phyloP scores from a whole-genome alignment of 805 yeast genomes.

The Yarrowia alimentaria region DNA sequence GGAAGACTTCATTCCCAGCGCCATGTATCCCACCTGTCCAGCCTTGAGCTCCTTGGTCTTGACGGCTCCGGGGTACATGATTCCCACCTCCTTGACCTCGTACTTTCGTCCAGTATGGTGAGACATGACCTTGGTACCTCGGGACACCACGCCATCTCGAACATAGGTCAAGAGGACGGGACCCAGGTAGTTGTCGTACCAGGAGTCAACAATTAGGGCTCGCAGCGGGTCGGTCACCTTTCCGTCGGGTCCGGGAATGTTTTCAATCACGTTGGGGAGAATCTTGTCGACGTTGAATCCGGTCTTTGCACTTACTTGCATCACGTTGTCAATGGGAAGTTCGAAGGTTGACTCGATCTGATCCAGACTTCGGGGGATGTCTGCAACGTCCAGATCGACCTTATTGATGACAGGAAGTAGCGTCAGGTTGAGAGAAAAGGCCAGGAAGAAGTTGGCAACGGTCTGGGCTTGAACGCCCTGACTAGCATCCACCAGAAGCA shows the following conservation, averaged over 20 bases:
- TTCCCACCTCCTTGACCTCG: constrained; percentile 90
- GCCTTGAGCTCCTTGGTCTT: constrained; percentile 65
- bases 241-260: constrained; percentile 79
- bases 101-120: constrained; percentile 74
- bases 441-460: constrained; percentile 92
- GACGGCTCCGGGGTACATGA: constrained; percentile 87
- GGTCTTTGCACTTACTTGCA: constrained; percentile 88
- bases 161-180: constrained; percentile 81
- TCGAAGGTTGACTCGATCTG: constrained; percentile 87
- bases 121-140: constrained; percentile 72
- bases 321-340: constrained; percentile 65
- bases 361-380: constrained; percentile 72
- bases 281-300: constrained; percentile 75
- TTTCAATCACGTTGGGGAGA: constrained; percentile 77
- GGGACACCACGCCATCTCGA: constrained; percentile 75
- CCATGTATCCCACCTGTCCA: constrained; percentile 92
- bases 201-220: constrained; percentile 88
- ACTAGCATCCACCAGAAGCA: constrained; percentile 85
- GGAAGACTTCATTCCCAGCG: constrained; percentile 92
- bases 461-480: constrained; percentile 98
- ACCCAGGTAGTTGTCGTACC: constrained; percentile 94
- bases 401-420: constrained; percentile 89
- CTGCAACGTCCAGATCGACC: constrained; percentile 85
- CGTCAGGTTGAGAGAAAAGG: constrained; percentile 77
- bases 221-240: constrained; percentile 52